phyloP scores from a whole-genome alignment of 495 filamentous ascomycete species.

The Penicillium tannophilum region DNA sequence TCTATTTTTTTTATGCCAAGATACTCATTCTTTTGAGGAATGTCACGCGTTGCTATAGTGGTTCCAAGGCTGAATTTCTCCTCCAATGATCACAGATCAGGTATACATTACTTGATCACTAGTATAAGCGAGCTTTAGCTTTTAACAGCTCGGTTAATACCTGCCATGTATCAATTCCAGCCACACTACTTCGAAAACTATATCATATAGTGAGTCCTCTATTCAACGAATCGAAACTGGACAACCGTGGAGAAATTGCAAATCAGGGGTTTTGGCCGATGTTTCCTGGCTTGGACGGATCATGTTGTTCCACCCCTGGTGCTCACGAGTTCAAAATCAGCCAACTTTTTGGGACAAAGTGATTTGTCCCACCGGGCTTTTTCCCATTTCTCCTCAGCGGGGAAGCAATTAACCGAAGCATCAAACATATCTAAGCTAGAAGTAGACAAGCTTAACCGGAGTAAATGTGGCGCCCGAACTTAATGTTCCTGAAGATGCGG shows the following conservation, averaged over 20 bases:
- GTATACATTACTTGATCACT: not conserved
- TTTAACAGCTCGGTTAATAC: not conserved
- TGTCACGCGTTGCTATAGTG: not conserved
- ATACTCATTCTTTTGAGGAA: not conserved
- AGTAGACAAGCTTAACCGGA: not conserved
- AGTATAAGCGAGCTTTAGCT: not conserved
- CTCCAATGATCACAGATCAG: not conserved
- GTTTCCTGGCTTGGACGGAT: not conserved
- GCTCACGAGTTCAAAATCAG: not conserved
- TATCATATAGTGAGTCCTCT: too few relatives aligned
- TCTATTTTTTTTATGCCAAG: not conserved
- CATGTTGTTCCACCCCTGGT: not conserved
- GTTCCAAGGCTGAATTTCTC: not conserved
- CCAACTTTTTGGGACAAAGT: not conserved
- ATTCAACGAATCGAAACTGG: not conserved
- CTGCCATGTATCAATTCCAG: not conserved
- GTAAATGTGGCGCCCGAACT: not conserved
- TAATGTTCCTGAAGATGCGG: conserved; percentile 1
- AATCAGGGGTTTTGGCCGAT: not conserved
- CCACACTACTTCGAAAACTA: not conserved
- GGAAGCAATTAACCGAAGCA: conserved; percentile 5
- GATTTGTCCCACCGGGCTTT: not conserved
- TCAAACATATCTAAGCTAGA: not conserved
- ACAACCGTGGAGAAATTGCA: not conserved
- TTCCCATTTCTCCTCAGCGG: conserved; percentile 1